A percentile compares a stretch with the other conserved stretches of the same genome.
Evolutionary conservation across 2,329 filamentous ascomycete genomes (phyloP).

Genomic region (Alternaria triticina): DNA sequence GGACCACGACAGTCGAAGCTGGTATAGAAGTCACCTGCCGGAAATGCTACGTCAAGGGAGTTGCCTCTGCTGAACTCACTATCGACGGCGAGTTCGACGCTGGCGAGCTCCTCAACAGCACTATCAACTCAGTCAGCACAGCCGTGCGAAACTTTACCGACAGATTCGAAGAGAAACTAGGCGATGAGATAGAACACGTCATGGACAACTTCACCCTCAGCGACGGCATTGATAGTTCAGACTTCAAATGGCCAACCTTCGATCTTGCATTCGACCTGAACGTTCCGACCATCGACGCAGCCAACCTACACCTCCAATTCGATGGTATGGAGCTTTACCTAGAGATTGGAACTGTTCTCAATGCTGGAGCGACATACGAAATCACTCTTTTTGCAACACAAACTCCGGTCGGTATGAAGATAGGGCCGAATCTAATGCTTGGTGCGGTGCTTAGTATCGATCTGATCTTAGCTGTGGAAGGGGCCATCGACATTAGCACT

Average conservation of each 20-base stretch:
- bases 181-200: slow-evolving; percentile 11
- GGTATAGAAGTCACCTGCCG: slow-evolving; percentile 55
- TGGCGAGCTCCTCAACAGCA: slow-evolving; percentile 20
- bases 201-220: slow-evolving; percentile 8
- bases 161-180: slow-evolving; percentile 15
- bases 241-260: slow-evolving; percentile 30
- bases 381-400: slow-evolving; percentile 58
- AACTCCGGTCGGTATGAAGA: slow-evolving; percentile 51
- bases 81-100: slow-evolving; percentile 54
- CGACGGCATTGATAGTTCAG: slow-evolving; percentile 25
- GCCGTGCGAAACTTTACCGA: slow-evolving; percentile 26
- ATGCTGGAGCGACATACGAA: slow-evolving; percentile 54
- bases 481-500: slow-evolving; percentile 57
- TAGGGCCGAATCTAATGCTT: slow-evolving; percentile 50
- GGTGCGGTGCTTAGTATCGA: slow-evolving; percentile 60
- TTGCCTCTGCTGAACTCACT: slow-evolving; percentile 52
- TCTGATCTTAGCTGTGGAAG: slow-evolving; percentile 58
- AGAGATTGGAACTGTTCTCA: slow-evolving; percentile 53
- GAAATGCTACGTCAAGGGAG: slow-evolving; percentile 60
- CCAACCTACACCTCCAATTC: slow-evolving; percentile 56
- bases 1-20: slow-evolving; percentile 15
- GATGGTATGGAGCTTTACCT: slow-evolving; percentile 62
- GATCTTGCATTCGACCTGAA: slow-evolving; percentile 46
- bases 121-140: slow-evolving; percentile 16
- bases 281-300: slow-evolving; percentile 53